Evolutionary conservation across 179 eudicot genomes (phyloP), one percentile per base, ranked within the genome.

Genomic region (Dionaea muscipula): DNA sequence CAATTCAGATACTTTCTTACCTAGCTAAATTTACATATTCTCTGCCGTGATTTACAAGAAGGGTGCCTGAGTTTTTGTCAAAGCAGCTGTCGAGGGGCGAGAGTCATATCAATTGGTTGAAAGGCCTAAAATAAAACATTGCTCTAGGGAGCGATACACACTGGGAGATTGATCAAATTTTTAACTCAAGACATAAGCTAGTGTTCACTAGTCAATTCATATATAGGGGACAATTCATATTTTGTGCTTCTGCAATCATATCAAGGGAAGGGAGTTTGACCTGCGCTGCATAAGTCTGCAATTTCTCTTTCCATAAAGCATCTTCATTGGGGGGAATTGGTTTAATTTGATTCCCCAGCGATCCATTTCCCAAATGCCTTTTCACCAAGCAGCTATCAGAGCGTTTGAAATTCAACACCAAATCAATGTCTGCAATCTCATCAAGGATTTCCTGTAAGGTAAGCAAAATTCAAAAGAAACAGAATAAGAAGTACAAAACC

Each of bases 381-480:
- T 76, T 72, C 62, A 66, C 55, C 45, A 68, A 27, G 53, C 55
- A 63, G 8, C 65, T 77, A 26, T 77, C 86, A 7, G 74, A 55
- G 62, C 81, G 73, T 68, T 86, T 91, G 66, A 91, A 83, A 67
- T 91, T 91, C 57, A 91, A 66, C 26, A 84, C 95, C 69, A 86
- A 62, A 70, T 91, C 94, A 54, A 91, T 71, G 48, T 91, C 91
- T 13, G 83, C 83, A 61, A 84, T 70, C 72, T 86, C 77, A 59
- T 91, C 94, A 51, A 91, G 85, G 55, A 91, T 78, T 71, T 87
- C 95, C 98, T 86, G 88, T 59, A 67, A 31, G 17, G 27, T 10
- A 46, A 24, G 18, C 9, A 54, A 55, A 23, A 26, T 44, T 18
- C 39, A 45, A 22, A 25, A 13, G 40, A 15, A 1, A 44, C 51